Base-by-base conservation (phyloP, 2,329 filamentous ascomycete genomes). In the Fusarium papillatum region DNA sequence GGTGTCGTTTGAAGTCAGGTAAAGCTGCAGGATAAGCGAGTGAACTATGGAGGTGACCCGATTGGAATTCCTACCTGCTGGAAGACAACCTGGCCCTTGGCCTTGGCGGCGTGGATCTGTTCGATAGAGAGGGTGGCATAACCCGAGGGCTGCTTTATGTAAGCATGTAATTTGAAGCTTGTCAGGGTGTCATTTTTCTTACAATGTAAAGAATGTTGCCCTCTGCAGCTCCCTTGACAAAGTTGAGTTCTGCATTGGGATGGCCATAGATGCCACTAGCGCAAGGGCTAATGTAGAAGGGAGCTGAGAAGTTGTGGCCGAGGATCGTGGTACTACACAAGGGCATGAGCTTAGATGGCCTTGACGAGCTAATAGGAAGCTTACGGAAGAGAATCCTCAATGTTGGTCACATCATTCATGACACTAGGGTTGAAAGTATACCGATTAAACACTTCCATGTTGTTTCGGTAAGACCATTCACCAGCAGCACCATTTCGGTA, bases 391-490 rank as follows among this genome's bases (percentile, higher is more conserved):
- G 82, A 82, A 6, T 69, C 64, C 64, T 86, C 84, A 62, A 86
- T 79, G 36, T 81, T 79, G 43, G 82, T 68, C 66, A 90, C 85
- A 75, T 90, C 87, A 13, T 84, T 79, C 80, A 90, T 81, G 26
- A 86, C 83, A 36, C 86, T 83, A 6, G 88, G 87, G 29, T 85
- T 83, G n/a, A 89, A 81, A 34, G 82, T 81, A 75, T 86, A 88
- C 26, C 86, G 84, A 66, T 84, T 81, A 80, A 85, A 90, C 29
- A 87, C 85, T 78, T 90, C 88, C 10, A 90, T 83, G 79, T 90
- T 90, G 79, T 89, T 89, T 66, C 88, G 84, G 80, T 89, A 89
- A 1, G 84, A 85, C 85, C 86, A 89, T 80, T 90, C 88, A 64
- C 87, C 88, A 7, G 83, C 88, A 16, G 87, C 88, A 14, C 87